Conservation (phyloP, 1,139 yeast genomes). For the Blastobotrys niveus region DNA sequence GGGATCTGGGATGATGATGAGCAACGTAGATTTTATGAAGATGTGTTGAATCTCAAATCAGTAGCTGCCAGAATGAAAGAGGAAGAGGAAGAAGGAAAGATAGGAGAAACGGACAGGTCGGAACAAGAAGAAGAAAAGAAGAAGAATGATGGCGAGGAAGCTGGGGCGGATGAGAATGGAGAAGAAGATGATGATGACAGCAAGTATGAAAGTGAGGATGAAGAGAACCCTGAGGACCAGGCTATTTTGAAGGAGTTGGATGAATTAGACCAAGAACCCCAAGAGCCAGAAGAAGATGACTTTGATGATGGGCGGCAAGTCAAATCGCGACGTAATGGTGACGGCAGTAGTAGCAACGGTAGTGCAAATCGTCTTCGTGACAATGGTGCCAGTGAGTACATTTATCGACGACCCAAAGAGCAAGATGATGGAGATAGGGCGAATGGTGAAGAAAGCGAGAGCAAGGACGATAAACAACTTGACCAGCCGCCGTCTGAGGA, state of each 20-base stretch:
- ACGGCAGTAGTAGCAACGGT: background rate
- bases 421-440: too few relatives aligned
- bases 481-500: constrained; percentile 4
- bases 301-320: constrained; percentile 13
- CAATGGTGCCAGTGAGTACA: background rate
- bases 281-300: constrained; percentile 7
- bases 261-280: constrained; percentile 17
- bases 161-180: constrained; percentile 3
- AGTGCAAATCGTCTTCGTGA: background rate
- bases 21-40: constrained; percentile 56
- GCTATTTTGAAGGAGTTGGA: constrained; percentile 15
- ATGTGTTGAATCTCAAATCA: constrained; percentile 35
- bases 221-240: constrained; percentile 13
- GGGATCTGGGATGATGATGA: constrained; percentile 65
- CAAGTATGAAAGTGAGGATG: constrained; percentile 7
- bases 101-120: constrained; percentile 12
- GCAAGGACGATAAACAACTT: constrained; percentile 5
- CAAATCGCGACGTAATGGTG: constrained; percentile 23
- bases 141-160: constrained; percentile 14
- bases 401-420: too few relatives aligned
- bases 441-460: constrained; percentile 26
- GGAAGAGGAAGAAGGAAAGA: constrained; percentile 17
- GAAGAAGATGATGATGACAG: constrained; percentile 9
- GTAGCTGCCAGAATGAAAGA: constrained; percentile 23
- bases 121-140: constrained; percentile 17